phyloP scores from a whole-genome alignment of 176 grass and related monocot species.

The Oryza meridionalis region DNA sequence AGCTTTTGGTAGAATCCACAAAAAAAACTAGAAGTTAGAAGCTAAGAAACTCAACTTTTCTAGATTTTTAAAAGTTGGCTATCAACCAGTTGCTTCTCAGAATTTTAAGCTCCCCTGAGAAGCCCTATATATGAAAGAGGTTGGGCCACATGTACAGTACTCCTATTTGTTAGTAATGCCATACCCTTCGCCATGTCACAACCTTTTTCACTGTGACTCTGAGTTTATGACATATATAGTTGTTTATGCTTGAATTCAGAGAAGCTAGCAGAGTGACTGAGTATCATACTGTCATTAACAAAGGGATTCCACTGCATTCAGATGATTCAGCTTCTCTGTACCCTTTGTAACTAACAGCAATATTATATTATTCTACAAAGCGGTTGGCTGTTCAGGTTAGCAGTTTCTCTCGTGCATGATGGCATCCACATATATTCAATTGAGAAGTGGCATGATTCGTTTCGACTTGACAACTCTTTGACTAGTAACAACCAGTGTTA shows the following conservation, averaged over 20 bases:
- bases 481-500: background rate
- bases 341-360: slow-evolving; percentile 10
- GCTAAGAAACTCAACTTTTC: too few relatives aligned
- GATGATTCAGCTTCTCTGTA: background rate
- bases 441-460: background rate
- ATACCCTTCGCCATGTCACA: background rate
- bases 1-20: too few relatives aligned
- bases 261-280: background rate
- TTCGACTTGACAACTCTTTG: background rate
- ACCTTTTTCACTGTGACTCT: background rate
- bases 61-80: too few relatives aligned
- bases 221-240: background rate
- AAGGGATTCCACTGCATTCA: background rate
- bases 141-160: background rate
- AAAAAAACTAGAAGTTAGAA: too few relatives aligned
- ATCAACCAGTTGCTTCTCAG: too few relatives aligned
- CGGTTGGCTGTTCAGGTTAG: background rate
- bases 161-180: background rate
- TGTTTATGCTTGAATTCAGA: background rate
- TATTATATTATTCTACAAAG: background rate
- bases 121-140: too few relatives aligned
- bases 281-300: background rate
- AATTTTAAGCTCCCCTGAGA: too few relatives aligned
- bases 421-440: background rate
- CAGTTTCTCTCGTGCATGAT: background rate